Conservation (phyloP, 768 basidiomycete species). For the Leccinellum albellum region DNA sequence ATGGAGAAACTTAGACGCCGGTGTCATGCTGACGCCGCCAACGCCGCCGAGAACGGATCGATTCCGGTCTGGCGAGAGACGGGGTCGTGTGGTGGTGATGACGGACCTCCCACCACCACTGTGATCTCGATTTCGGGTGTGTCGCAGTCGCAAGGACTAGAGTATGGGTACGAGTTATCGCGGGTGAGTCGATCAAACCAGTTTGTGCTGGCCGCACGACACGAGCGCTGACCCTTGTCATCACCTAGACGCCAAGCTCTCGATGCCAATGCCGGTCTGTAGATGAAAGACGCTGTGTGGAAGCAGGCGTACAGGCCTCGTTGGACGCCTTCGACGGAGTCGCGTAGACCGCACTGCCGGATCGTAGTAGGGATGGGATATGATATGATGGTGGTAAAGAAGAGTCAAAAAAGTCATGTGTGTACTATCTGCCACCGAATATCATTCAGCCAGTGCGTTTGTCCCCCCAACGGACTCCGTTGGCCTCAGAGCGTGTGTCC, state of each 20-base stretch:
- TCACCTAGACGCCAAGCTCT: background rate
- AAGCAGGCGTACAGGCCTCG: slow-evolving; percentile 12
- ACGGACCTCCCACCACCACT: background rate
- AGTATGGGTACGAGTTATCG: slow-evolving; percentile 1
- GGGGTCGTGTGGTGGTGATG: background rate
- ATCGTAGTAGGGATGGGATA: background rate
- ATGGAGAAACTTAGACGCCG: slow-evolving; percentile 12
- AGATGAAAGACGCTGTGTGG: background rate
- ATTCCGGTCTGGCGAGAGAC: slow-evolving; percentile 3
- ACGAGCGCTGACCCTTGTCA: no score
- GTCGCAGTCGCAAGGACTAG: background rate
- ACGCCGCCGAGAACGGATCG: background rate
- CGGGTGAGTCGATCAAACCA: background rate
- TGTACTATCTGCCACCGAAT: background rate
- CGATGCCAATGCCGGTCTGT: slow-evolving; percentile 1
- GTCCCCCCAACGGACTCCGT: background rate
- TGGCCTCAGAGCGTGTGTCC: background rate
- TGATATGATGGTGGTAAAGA: background rate
- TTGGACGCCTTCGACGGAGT: background rate
- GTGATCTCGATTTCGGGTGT: background rate
- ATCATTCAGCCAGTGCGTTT: background rate
- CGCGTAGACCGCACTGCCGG: background rate
- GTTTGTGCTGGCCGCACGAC: background rate
- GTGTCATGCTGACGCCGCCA: background rate
- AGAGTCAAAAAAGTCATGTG: background rate